Evolutionary conservation across 1,284 basidiomycete genomes (phyloP), one percentile per base, ranked within the genome.

Genomic region (Sporisorium scitamineum): DNA sequence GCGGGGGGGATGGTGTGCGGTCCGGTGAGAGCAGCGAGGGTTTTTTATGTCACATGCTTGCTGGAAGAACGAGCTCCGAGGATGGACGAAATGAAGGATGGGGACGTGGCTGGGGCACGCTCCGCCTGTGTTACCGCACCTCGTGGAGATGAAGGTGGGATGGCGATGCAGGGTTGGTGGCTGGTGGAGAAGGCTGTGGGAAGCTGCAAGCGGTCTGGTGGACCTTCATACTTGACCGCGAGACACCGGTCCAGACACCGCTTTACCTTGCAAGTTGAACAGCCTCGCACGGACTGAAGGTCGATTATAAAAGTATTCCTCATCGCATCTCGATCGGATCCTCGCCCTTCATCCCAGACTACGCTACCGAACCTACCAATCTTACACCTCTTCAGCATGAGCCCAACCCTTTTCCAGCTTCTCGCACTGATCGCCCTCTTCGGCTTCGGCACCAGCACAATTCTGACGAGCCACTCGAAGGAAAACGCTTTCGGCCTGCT

Each of bases 121-220:
- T 20, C 39, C n/a, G n/a, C n/a, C 8, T 50, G 51, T 26, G 14
- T 22, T 13, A 6, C 32, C 2, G 18, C 34, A 16, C 24, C 18
- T 41, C 22, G 22, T 26, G 31, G 13, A 5, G 55, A 29, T 45
- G 26, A 37, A 64, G 39, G 39, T 56, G 29, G 39, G 54, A 44
- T 27, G 39, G 14, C 22, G 32, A 16, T 50, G 45, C 42, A 22
- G 10, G 22, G 13, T 37, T 31, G 13, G 50, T 37, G 50, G 31
- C 31, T 52, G 22, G 20, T 11, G 7, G 6, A 16, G 22, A 26
- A n/a, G 22, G 22, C 20, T 20, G 31, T 24, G 31, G 31, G 13
- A 24, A 22, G 29, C 5, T n/a, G n/a, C 48, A 29, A 20, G 10
- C 29, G 48, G 5, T 27, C 13, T n/a, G n/a, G n/a, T n/a, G n/a